Evolutionary conservation across 1,284 basidiomycete species (phyloP), one percentile per base, ranked within the genome.

Genomic region (Malassezia sympodialis): DNA sequence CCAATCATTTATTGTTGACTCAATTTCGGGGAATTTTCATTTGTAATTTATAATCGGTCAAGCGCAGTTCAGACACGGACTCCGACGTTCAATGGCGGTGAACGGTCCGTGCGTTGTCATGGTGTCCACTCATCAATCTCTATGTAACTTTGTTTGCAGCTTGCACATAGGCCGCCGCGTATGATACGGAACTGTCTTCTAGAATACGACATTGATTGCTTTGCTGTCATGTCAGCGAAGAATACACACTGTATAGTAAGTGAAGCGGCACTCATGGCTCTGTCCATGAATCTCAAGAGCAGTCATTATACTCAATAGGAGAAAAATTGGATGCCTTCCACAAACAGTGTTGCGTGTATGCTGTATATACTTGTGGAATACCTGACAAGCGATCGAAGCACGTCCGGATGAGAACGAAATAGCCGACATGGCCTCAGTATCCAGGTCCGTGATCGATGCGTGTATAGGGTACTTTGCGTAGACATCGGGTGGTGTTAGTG

Each of bases 321-420:
- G 86, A 0, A 90, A 88, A 58, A 99, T 96, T 0, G 94, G 90
- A 70, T 96, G 90, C 47, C 90, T 79, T 0, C 94, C 93, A 44
- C 94, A 99, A 40, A 99, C 93, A 0, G 94, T 98, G 76, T 99
- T 99, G 78, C 85, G 82, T 17, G 93, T 96, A 58, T 80, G 76
- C 15, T 78, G 75, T 2, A 99, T 79, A 72, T 98, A 96, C 6
- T 79, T 76, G 1, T 82, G 78, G 28, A 72, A 74, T 0, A 31
- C 56, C 6, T 55, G 19, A 15, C 58, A 45, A 2, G 72, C 66
- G n/a, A 62, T 27, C n/a, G 50, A 28, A 8, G 68, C 65, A 10
- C 58, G 53, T 52, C 63, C 62, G 24, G 32, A 15, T 8, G 82
- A 60, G 63, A 73, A 60, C 70, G 1, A 81, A 59, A 89, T 79